phyloP scores from a whole-genome alignment of 371 early-diverging fungal species.

The Haplosporangium sp. region DNA sequence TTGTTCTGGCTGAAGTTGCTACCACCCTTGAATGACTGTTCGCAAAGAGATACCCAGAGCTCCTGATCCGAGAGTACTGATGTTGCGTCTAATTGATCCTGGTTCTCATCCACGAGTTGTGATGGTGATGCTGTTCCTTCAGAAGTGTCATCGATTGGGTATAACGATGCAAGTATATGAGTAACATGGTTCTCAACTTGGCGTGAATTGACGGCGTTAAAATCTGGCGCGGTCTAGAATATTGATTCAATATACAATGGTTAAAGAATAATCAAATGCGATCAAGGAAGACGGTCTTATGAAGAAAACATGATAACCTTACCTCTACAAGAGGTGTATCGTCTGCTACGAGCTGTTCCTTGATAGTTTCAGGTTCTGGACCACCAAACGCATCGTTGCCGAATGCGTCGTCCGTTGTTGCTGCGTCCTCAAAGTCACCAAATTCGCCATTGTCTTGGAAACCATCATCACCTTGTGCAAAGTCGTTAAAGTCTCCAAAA shows the following conservation, averaged over 20 bases:
- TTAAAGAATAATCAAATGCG: neutral
- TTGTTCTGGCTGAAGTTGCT: constrained; percentile 3
- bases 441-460: constrained; percentile 36
- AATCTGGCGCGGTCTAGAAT: constrained; percentile 43
- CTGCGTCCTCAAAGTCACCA: constrained; percentile 38
- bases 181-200: constrained; percentile 49
- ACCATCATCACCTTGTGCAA: constrained; percentile 28
- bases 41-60: constrained; percentile 40
- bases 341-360: neutral
- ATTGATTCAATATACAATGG: neutral
- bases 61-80: constrained; percentile 34
- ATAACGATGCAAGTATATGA: constrained; percentile 28
- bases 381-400: constrained; percentile 21
- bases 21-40: constrained; percentile 40
- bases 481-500: constrained; percentile 54
- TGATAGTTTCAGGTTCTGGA: constrained; percentile 1
- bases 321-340: constrained; percentile 23
- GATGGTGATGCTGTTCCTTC: neutral
- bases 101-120: constrained; percentile 23
- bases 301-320: neutral
- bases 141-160: constrained; percentile 25
- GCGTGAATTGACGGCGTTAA: constrained; percentile 46
- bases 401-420: constrained; percentile 2
- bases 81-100: constrained; percentile 28
- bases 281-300: neutral